Evolutionary conservation across 768 basidiomycete species (phyloP), one percentile per base, ranked within the genome.

Genomic region (Sarcomyxa edulis): DNA sequence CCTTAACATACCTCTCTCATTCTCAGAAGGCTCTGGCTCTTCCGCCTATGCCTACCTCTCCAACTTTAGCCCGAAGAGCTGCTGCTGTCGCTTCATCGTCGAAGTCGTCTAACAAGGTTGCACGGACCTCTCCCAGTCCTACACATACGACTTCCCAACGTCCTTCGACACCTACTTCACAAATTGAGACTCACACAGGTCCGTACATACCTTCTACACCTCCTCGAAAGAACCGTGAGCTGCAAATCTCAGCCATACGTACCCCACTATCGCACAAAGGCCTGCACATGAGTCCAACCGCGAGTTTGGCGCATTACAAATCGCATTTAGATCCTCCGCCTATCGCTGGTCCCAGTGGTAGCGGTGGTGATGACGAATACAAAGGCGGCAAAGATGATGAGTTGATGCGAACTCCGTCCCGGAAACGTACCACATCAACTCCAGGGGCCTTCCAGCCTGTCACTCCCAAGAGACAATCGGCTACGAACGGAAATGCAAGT

Each of bases 261-360:
- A 84, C 83, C 1, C 82, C 83, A 0, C 55, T 85, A 6, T 83
- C 81, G 0, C 78, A 83, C 52, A 74, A 70, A 47, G 82, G 80
- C 26, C 52, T 82, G 24, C 76, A 81, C 48, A 81, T 81, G 80
- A 81, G 79, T 46, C 82, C 82, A 3, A 72, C 71, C 2, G 57
- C 80, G 1, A 81, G 76, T 46, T 66, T 84, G 10, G 74, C 68
- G 7, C 77, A 85, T 58, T 84, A 81, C 55, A 85, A 84, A 48
- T 72, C 75, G 7, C 65, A 81, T 46, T 63, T 84, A 9, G 79
- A 84, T 45, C 82, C 83, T 0, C 80, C 80, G 1, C 74, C 72
- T 2, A 49, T 64, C n/a, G 50, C 57, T 27, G 36, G 14, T 15
- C 28, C 32, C 0, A 55, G 49, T 39, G 50, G 37, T 44, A 51